phyloP scores from a whole-genome alignment of 345 rosid genomes.

The Punica granatum region DNA sequence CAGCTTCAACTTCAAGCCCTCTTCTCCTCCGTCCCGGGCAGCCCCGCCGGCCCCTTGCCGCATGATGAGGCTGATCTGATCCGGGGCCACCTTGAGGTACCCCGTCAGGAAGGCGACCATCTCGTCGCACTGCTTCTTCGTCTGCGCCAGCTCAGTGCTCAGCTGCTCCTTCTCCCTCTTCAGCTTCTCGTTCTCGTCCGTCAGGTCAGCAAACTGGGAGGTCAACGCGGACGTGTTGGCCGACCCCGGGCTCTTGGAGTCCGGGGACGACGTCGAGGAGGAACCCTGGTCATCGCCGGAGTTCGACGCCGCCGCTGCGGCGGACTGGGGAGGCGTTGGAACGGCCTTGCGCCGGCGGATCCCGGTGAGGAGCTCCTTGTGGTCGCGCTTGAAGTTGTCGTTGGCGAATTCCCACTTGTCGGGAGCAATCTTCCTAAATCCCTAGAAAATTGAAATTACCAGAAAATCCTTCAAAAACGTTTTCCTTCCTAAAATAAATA shows the following conservation, averaged over 20 bases:
- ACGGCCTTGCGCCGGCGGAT: slow-evolving; percentile 50
- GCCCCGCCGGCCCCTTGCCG: slow-evolving; percentile 31
- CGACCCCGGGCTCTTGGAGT: slow-evolving; percentile 70
- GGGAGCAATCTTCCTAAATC: slow-evolving; percentile 37
- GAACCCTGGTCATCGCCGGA: slow-evolving; percentile 78
- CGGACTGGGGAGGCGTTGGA: slow-evolving; percentile 8
- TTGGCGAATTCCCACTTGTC: slow-evolving; percentile 57
- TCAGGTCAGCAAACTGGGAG: slow-evolving; percentile 40
- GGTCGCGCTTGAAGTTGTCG: slow-evolving; percentile 33
- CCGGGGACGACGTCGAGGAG: slow-evolving; percentile 69
- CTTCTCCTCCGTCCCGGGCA: slow-evolving; percentile 16
- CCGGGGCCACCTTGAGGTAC: slow-evolving; percentile 58
- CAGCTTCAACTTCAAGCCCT: slow-evolving; percentile 49
- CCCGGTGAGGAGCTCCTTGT: slow-evolving; percentile 29
- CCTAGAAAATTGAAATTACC: slow-evolving; percentile 10
- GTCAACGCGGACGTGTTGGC: slow-evolving; percentile 30
- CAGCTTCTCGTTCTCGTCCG: slow-evolving; percentile 83
- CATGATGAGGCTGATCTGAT: slow-evolving; percentile 57
- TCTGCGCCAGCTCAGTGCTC: slow-evolving; percentile 69
- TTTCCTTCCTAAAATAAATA: background rate
- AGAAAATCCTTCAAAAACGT: background rate
- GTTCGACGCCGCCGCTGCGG: slow-evolving; percentile 34
- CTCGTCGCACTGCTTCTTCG: slow-evolving; percentile 73
- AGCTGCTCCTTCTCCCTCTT: slow-evolving; percentile 59
- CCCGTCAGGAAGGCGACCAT: slow-evolving; percentile 52